These are phyloP conservation scores for Mucuna pruriens DNA, from an alignment of 306 rosid genomes.

Conservation along the genomic window DNA sequence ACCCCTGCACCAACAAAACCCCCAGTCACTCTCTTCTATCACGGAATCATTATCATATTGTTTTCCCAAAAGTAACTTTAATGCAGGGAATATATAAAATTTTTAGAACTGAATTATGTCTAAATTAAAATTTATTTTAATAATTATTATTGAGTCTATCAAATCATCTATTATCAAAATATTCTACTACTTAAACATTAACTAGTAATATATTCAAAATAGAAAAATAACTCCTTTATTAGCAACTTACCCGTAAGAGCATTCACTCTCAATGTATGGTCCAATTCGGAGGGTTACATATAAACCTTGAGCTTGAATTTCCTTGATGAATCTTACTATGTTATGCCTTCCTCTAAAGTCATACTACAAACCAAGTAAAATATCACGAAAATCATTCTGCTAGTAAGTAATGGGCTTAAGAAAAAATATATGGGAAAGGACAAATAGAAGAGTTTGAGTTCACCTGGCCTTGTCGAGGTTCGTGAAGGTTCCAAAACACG, in stretches of 20 bases:
- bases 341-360: constrained; percentile 73
- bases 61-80: neutral
- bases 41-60: neutral
- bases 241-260: constrained; percentile 82
- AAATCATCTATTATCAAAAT: too few species aligned
- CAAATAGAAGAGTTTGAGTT: neutral
- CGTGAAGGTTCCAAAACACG: constrained; percentile 95
- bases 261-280: constrained; percentile 89
- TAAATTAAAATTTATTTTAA: too few species aligned
- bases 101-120: too few species aligned
- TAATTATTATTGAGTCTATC: too few species aligned
- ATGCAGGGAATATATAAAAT: neutral
- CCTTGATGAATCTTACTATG: constrained; percentile 70
- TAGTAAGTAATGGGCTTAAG: neutral
- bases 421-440: neutral
- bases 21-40: neutral
- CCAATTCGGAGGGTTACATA: constrained; percentile 84
- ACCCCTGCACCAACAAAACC: constrained; percentile 61
- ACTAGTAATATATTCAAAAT: too few species aligned
- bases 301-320: constrained; percentile 77
- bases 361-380: constrained; percentile 51
- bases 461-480: constrained; percentile 74
- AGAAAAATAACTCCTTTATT: too few species aligned
- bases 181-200: too few species aligned
- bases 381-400: neutral